Evolutionary conservation across 129 eudicot species (phyloP), one percentile per base, ranked within the genome.

Genomic region (Apium graveolens): DNA sequence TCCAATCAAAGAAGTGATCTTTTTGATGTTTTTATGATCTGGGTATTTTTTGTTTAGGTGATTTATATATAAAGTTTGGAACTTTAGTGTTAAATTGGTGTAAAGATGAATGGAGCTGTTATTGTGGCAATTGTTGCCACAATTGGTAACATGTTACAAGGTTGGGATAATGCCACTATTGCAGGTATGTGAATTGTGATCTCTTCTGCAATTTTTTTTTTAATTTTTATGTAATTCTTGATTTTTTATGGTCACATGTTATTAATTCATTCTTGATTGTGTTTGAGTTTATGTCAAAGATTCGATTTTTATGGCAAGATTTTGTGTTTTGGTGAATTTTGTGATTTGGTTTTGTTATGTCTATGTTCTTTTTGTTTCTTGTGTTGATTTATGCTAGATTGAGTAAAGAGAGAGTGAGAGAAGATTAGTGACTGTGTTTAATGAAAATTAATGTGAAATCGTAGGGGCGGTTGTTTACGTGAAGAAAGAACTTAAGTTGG

Each of bases 121-220:
- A 71, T 84, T 74, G 96, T 90, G 81, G 96, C 96, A 45, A 78
- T 90, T 77, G 85, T 87, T 78, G 96, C 92, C 35, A 79, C 96
- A 70, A 86, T 90, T 79, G 96, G 96, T 62, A 90, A 90, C 84
- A 78, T 90, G 35, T 85, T 90, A 76, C 96, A 90, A 80, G 96
- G 96, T 37, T 90, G 96, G 92, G 96, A 90, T 85, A 90, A 90
- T 88, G 96, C 96, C 45, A 84, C 90, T 57, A 90, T 90, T 84
- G 96, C 92, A 86, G 96, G 96, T 90, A 78, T 27, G 37, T n/a
- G n/a, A n/a, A n/a, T n/a, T n/a, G n/a, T 81, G 12, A 46, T 57
- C 26, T 80, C 77, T 82, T 41, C 41, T 74, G 20, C 76, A 34
- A n/a, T n/a, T n/a, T n/a, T 16, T 24, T 72, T n/a, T 29, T 38